Base-by-base conservation (phyloP, 2,329 filamentous ascomycete genomes). In the Elsinoe necatrix region DNA sequence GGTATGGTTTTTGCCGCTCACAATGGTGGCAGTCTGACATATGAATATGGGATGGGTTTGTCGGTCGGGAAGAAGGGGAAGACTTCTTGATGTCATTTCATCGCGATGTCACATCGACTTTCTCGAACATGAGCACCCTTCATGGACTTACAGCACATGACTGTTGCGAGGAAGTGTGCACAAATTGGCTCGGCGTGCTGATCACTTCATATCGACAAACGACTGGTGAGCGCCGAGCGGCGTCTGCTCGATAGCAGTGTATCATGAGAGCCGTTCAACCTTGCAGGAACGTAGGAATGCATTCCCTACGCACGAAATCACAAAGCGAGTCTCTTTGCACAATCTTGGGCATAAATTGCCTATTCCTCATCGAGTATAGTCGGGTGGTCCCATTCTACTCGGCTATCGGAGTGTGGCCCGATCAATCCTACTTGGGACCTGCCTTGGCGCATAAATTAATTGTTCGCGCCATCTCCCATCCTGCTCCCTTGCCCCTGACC, bases 11-110 rank as follows among this genome's bases (percentile, higher is more conserved):
- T 72, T 57, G 68, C 67, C 2, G 73, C 73, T 11, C 73, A 72
- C 57, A 65, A 76, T 3, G 75, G 75, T 2, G 74, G 73, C 0
- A 64, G 63, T 7, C 59, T 77, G 59, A 72, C 73, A 4, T 77
- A 77, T 61, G 65, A 71, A 27, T 72, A 73, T 58, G 75, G 75
- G 0, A 72, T 77, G 63, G 75, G 74, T 1, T 69, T 76, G 39
- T 63, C 66, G 11, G 61, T 61, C 21, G 59, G 59, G 4, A 59
- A 59, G 42, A 63, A 62, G 54, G 61, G 58, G 7, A 71, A 68
- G 63, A 66, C 31, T 25, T 11, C 16, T 14, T 52, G 31, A 39
- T 52, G 27, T 25, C 37, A 31, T 52, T 47, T 25, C 8, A 58
- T 27, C 14, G 2, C 11, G 14, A 11, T 2, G 31, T 18, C 48